A percentile compares a stretch with the other conserved stretches of the same genome.
Conservation (phyloP, 345 rosid species). For the Eucalyptus sp. region DNA sequence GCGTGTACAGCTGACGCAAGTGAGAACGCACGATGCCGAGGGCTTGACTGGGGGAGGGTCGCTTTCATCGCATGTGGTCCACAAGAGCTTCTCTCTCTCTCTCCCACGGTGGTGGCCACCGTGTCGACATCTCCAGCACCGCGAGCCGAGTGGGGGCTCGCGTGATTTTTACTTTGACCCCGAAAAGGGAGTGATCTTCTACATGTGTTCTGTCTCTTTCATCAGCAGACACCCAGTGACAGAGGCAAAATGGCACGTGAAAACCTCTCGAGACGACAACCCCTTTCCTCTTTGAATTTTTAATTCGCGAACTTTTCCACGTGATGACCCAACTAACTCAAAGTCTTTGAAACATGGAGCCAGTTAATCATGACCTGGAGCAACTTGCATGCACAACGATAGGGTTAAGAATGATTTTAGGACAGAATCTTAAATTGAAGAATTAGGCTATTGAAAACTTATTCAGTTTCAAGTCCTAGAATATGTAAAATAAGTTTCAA, state of each 20-base stretch:
- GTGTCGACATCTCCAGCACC: not conserved
- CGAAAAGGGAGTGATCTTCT: not conserved
- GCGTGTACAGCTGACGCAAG: not conserved
- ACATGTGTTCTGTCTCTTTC: not conserved
- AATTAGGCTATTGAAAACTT: too few species aligned
- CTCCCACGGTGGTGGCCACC: not conserved
- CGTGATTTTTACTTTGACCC: not conserved
- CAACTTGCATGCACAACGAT: too few species aligned
- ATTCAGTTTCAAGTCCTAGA: too few species aligned
- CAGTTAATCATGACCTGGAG: too few species aligned
- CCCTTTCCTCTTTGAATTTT: not conserved
- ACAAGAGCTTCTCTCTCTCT: not conserved
- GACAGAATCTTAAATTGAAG: too few species aligned
- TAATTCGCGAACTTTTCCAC: not conserved
- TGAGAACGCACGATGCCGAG: not conserved
- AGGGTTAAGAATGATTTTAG: too few species aligned
- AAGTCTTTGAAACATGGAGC: not conserved
- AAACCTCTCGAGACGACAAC: not conserved
- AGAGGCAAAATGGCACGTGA: not conserved
- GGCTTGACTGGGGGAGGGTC: not conserved
- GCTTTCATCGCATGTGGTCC: not conserved
- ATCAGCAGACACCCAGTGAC: not conserved
- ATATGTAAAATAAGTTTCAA: too few species aligned
- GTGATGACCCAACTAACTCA: not conserved
- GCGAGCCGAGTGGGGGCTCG: not conserved